Evolutionary conservation across 2,329 filamentous ascomycete species (phyloP).

Genomic region (Fusarium clavum): DNA sequence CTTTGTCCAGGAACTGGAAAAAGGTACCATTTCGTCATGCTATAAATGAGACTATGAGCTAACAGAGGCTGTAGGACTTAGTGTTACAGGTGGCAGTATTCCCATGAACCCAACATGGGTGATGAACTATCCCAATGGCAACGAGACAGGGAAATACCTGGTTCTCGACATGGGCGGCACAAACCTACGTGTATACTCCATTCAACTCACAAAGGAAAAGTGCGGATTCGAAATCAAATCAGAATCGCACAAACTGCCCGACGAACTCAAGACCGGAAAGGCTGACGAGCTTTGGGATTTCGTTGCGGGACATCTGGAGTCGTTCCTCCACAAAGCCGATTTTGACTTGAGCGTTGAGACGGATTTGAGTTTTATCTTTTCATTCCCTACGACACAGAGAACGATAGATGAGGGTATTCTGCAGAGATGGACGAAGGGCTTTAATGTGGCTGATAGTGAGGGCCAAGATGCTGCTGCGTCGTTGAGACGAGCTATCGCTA

Average conservation of each 20-base stretch:
- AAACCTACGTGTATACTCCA: constrained; percentile 1
- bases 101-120: constrained; percentile 27
- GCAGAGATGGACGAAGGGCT: constrained; percentile 97
- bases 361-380: constrained; percentile 84
- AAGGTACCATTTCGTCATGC: neutral
- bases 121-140: constrained; percentile 7
- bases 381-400: constrained; percentile 91
- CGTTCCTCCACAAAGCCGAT: neutral
- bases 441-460: constrained; percentile 92
- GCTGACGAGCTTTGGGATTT: constrained; percentile 14
- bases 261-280: neutral
- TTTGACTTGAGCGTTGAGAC: neutral
- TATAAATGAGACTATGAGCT: accelerated
- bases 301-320: neutral
- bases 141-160: constrained; percentile 2
- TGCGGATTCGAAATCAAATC: neutral
- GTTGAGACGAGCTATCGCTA: constrained; percentile 80
- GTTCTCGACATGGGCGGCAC: constrained; percentile 10
- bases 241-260: neutral
- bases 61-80: neutral
- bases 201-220: neutral
- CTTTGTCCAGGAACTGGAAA: constrained; percentile 5
- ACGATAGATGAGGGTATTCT: constrained; percentile 93
- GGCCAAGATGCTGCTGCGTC: constrained; percentile 89
- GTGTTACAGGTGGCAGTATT: neutral